Evolutionary conservation across 257 asterid species (phyloP).

Genomic region (Solanum medicagineum): DNA sequence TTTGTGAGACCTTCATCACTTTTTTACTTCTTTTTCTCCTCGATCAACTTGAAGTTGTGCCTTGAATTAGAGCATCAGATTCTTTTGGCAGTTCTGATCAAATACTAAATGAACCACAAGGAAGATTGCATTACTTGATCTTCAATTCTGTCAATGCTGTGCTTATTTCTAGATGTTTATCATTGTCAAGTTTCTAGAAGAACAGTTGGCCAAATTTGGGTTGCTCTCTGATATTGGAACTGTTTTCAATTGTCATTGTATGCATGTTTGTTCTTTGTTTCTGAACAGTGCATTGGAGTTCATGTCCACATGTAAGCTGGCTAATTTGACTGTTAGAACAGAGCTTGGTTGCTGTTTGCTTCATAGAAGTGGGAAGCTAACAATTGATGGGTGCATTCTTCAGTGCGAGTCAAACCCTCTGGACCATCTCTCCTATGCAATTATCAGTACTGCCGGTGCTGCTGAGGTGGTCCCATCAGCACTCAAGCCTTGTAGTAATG

Average conservation of each 20-base stretch:
- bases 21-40: background rate
- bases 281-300: constrained; percentile 78
- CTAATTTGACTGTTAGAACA: constrained; percentile 86
- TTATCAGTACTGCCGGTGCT: constrained; percentile 68
- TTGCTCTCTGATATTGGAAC: background rate
- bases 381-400: constrained; percentile 77
- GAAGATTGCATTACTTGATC: background rate
- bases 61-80: background rate
- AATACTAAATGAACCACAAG: background rate
- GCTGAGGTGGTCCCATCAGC: constrained; percentile 23
- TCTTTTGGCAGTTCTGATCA: background rate
- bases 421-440: constrained; percentile 93
- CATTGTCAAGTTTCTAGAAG: background rate
- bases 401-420: constrained; percentile 85
- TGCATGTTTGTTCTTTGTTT: constrained; percentile 1
- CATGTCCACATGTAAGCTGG: constrained; percentile 71
- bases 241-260: background rate
- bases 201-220: background rate
- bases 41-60: background rate
- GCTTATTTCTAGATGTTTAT: background rate
- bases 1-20: constrained; percentile 15
- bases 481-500: constrained; percentile 18
- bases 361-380: constrained; percentile 88
- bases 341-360: constrained; percentile 97
- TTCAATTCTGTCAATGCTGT: background rate